These are phyloP conservation scores for Eleusine coracana DNA, from an alignment of 176 grass and related monocot genomes.

Conservation along the genomic window DNA sequence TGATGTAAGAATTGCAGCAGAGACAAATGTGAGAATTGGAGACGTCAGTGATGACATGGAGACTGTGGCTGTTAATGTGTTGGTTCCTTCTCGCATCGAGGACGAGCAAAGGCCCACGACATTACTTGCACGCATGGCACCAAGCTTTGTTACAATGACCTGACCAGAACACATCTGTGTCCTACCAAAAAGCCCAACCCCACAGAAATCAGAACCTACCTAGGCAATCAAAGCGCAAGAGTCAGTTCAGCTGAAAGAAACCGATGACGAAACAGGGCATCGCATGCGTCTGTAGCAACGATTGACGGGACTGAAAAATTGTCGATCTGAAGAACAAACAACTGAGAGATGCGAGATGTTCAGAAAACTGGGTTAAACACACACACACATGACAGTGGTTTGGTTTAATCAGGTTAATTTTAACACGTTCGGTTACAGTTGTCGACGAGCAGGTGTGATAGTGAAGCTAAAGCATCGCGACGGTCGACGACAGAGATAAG, in stretches of 20 bases:
- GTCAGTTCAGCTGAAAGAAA: neutral
- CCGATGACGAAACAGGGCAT: neutral
- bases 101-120: too few relatives aligned
- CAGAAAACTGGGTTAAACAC: too few relatives aligned
- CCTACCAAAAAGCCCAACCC: slow-evolving; percentile 26
- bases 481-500: neutral
- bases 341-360: neutral
- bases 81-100: neutral
- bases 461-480: neutral
- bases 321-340: neutral
- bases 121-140: neutral
- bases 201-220: slow-evolving; percentile 25
- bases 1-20: neutral
- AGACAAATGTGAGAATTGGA: neutral
- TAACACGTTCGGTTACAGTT: too few relatives aligned
- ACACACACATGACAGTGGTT: neutral
- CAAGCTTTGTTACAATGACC: slow-evolving; percentile 14
- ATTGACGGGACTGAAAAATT: slow-evolving; percentile 4
- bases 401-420: neutral
- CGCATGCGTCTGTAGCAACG: neutral
- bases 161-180: neutral
- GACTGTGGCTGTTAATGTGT: neutral
- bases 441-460: too few relatives aligned
- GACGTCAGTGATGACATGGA: too few relatives aligned
- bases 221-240: neutral